Conservation (phyloP, 805 yeast genomes). For the Saturnispora quitensis region DNA sequence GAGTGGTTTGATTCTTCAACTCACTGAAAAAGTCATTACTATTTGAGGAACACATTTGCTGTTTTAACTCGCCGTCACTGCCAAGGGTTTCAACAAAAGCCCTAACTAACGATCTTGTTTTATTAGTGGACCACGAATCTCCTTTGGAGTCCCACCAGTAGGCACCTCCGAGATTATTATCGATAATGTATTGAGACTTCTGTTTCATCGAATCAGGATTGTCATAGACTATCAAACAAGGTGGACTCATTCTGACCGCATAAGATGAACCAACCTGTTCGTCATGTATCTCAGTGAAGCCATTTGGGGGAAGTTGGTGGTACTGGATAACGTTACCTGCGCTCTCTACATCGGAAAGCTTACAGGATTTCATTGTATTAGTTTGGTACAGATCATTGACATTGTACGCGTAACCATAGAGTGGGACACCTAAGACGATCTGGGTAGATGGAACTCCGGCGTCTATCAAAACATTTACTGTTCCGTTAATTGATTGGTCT, state of each 20-base stretch:
- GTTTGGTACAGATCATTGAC: constrained; percentile 9
- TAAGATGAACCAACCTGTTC: constrained; percentile 42
- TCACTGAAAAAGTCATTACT: not conserved
- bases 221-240: constrained; percentile 56
- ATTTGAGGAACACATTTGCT: not conserved
- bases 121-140: constrained; percentile 33
- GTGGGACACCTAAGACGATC: constrained; percentile 77
- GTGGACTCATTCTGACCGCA: constrained; percentile 33
- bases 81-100: constrained; percentile 37
- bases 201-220: constrained; percentile 38
- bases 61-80: constrained; percentile 8
- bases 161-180: constrained; percentile 60
- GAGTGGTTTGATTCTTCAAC: not conserved
- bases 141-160: constrained; percentile 96
- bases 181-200: constrained; percentile 53
- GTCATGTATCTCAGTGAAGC: constrained; percentile 42
- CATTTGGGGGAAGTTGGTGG: constrained; percentile 18
- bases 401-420: constrained; percentile 50
- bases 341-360: constrained; percentile 6
- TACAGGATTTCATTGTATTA: not conserved
- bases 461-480: constrained; percentile 35
- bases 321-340: constrained; percentile 21
- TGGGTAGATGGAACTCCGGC: constrained; percentile 19
- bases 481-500: constrained; percentile 22
- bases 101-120: constrained; percentile 33